These are phyloP conservation scores for Naganishia sp. DNA, from an alignment of 1,284 basidiomycete species.

Conservation along the genomic window DNA sequence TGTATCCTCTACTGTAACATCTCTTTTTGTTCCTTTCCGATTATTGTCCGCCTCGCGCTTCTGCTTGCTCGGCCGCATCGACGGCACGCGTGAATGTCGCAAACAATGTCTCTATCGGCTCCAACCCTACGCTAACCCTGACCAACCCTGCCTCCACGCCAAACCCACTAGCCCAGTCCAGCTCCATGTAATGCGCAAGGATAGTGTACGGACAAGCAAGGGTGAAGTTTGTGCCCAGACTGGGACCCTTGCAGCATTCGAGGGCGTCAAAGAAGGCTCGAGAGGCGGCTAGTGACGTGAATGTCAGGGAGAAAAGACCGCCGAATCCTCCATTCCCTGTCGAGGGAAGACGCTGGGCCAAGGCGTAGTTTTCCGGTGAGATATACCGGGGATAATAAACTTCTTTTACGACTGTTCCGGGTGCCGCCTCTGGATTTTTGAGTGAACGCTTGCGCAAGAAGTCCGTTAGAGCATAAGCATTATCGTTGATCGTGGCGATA, in stretches of 20 bases:
- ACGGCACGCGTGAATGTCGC: slow-evolving; percentile 68
- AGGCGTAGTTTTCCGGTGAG: slow-evolving; percentile 70
- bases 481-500: slow-evolving; percentile 75
- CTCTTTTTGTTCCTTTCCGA: not conserved
- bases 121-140: slow-evolving; percentile 86
- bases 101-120: slow-evolving; percentile 67
- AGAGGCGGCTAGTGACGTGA: slow-evolving; percentile 68
- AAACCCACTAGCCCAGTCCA: slow-evolving; percentile 86
- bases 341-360: slow-evolving; percentile 56
- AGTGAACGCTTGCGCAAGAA: slow-evolving; percentile 68
- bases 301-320: slow-evolving; percentile 88
- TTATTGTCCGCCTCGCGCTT: slow-evolving; percentile 8
- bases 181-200: slow-evolving; percentile 85
- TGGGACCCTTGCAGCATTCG: slow-evolving; percentile 84
- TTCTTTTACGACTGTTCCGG: slow-evolving; percentile 66
- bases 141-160: slow-evolving; percentile 86
- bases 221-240: slow-evolving; percentile 94
- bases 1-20: slow-evolving; percentile 6
- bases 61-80: slow-evolving; percentile 54
- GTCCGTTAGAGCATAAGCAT: slow-evolving; percentile 79
- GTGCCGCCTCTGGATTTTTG: slow-evolving; percentile 35
- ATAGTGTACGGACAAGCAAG: slow-evolving; percentile 91
- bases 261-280: slow-evolving; percentile 85
- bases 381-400: slow-evolving; percentile 89
- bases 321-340: slow-evolving; percentile 72